Base-by-base conservation (phyloP, 2,329 filamentous ascomycete genomes). In the Pseudocercospora fuligena region DNA sequence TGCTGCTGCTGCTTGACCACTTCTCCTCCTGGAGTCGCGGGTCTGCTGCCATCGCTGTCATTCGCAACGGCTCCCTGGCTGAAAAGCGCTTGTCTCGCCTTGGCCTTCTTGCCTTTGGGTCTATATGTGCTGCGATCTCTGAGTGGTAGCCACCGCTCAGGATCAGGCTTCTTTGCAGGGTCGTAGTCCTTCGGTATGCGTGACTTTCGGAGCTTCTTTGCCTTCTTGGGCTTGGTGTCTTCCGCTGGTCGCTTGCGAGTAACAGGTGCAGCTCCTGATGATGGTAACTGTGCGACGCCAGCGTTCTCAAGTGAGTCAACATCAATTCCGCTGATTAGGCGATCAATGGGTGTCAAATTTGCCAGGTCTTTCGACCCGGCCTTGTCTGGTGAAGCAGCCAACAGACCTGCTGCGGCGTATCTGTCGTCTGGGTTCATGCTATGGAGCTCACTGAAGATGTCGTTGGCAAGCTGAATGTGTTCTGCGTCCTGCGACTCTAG, bases 81-180 rank as follows among this genome's bases (percentile, higher is more conserved):
- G 83, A 72, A 92, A 91, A 68, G 86, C 84, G 4, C 88, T 89
- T 73, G 81, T 80, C 70, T 78, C 74, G 81, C 90, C 91, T 85
- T 93, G 90, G 63, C 92, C 92, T 85, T 97, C 83, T 91, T 93
- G 5, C 93, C 93, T 82, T 95, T 97, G 7, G 94, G 93, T 57
- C 91, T 85, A 80, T 97, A 99, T 47, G 89, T 92, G 73, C 92
- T 95, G 65, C 95, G 87, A 78, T 99, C 95, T 61, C 91, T 89
- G 74, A 98, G 84, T 12, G 95, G 94, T 67, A 99, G 81, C 95
- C 95, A 99, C 69, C 95, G 86, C 80, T 99, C 95, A 0, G 93
- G 90, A 78, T 99, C 95, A 36, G 92, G 87, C 70, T 89, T 89
- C 83, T 93, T 96, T 73, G 86, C 88, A 61, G 92, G 87, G 66